These are phyloP conservation scores for Jimgerdemannia lactiflua DNA, from an alignment of 192 early-diverging fungal genomes.

Conservation along the genomic window DNA sequence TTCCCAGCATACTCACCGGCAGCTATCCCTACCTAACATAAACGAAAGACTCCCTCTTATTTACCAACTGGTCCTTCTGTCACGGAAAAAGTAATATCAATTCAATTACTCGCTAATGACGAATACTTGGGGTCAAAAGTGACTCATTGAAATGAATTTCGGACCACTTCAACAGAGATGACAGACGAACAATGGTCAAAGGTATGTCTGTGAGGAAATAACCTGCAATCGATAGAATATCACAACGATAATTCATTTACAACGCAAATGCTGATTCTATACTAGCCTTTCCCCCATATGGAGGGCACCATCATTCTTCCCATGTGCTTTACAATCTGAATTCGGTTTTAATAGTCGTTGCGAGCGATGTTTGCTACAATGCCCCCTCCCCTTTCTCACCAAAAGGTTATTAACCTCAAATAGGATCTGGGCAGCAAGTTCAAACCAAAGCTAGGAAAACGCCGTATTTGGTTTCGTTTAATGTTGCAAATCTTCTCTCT, in stretches of 20 bases:
- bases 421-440: conserved; percentile 48
- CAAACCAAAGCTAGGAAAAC: conserved; percentile 41
- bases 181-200: neutral
- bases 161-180: conserved; percentile 52
- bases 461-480: conserved; percentile 52
- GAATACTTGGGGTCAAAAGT: conserved; percentile 42
- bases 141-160: conserved; percentile 46
- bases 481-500: conserved; percentile 62
- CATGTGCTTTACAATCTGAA: conserved; percentile 49
- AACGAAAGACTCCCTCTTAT: conserved; percentile 62
- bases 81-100: conserved; percentile 40
- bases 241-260: neutral
- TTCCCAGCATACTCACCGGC: conserved; percentile 10
- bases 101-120: neutral
- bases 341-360: neutral
- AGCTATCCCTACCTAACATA: conserved; percentile 39
- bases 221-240: neutral
- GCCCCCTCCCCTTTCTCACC: neutral
- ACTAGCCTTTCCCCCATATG: conserved; percentile 25
- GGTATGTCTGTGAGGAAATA: neutral
- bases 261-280: neutral
- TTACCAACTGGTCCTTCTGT: conserved; percentile 65
- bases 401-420: neutral
- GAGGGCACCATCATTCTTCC: conserved; percentile 72
- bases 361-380: no score